A percentile compares a stretch with the other conserved stretches of the same genome.
These are phyloP conservation scores for Saturnispora diversa DNA, from an alignment of 805 yeast genomes.

Conservation along the genomic window DNA sequence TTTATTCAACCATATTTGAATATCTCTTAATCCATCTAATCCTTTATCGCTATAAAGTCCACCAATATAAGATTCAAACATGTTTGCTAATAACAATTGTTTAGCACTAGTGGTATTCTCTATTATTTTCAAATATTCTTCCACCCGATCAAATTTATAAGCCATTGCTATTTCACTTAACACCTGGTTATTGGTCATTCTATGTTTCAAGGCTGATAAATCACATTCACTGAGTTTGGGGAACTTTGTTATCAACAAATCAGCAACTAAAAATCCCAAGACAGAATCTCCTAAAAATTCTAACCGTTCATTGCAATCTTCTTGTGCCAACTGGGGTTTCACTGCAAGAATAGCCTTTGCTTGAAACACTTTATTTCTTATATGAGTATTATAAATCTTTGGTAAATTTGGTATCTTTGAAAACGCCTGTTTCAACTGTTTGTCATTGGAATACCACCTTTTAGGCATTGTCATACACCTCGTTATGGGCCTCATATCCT, in stretches of 20 bases:
- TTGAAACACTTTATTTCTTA: neutral
- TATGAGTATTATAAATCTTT: neutral
- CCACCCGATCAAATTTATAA: neutral
- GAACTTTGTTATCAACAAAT: neutral
- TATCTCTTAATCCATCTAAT: neutral
- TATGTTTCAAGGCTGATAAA: neutral
- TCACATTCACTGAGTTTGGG: conserved; percentile 4
- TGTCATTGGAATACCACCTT: no score
- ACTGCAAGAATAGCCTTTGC: neutral
- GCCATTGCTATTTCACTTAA: conserved; percentile 5
- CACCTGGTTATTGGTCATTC: conserved; percentile 4
- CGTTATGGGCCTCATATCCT: no score
- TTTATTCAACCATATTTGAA: conserved; percentile 1
- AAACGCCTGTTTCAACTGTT: no score
- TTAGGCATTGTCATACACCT: no score
- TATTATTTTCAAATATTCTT: neutral
- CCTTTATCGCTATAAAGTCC: conserved; percentile 4
- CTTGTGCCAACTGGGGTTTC: no score
- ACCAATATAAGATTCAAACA: conserved; percentile 9
- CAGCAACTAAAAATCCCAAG: conserved; percentile 2
- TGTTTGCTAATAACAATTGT: conserved; percentile 1
- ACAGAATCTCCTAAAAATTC: conserved; percentile 7
- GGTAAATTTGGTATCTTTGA: conserved; percentile 2
- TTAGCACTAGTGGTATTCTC: neutral
- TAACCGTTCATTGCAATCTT: neutral